Evolutionary conservation across 768 basidiomycete species (phyloP).

Genomic region (Tremella yokohamensis): DNA sequence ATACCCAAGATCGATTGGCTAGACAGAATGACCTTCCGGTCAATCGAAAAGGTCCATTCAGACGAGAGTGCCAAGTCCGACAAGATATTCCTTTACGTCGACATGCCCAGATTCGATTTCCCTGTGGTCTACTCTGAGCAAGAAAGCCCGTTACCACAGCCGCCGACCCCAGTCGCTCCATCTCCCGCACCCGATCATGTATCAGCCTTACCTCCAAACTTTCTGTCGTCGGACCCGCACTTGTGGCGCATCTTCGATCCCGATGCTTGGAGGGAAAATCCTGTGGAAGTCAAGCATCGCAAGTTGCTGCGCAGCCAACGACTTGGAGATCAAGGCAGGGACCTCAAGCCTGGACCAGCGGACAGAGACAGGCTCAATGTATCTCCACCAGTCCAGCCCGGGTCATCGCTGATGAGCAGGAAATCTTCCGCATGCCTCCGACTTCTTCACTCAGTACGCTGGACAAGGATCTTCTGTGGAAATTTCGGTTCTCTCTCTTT

Average conservation of each 20-base stretch:
- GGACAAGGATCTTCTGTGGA: constrained; percentile 96
- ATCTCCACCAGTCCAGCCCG: constrained; percentile 51
- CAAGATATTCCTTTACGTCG: constrained; percentile 92
- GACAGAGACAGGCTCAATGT: constrained; percentile 90
- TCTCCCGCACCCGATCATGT: constrained; percentile 26
- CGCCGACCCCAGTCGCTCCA: constrained; percentile 30
- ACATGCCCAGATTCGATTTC: constrained; percentile 93
- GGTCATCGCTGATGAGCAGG: constrained; percentile 54
- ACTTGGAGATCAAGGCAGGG: constrained; percentile 88
- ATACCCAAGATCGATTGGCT: constrained; percentile 93
- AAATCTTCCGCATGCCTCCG: constrained; percentile 85
- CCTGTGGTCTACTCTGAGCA: constrained; percentile 93
- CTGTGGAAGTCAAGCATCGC: constrained; percentile 95
- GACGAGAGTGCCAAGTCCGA: constrained; percentile 87
- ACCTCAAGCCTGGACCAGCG: constrained; percentile 94
- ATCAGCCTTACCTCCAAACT: constrained; percentile 52
- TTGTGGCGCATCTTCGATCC: constrained; percentile 89
- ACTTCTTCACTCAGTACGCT: constrained; percentile 79
- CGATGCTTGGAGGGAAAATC: constrained; percentile 85
- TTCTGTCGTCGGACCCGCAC: constrained; percentile 60
- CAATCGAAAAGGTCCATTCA: constrained; percentile 94
- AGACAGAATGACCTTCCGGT: constrained; percentile 85
- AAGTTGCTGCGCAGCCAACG: constrained; percentile 89
- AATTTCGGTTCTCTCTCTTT: constrained; percentile 97
- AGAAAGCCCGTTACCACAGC: constrained; percentile 55